Evolutionary conservation across 169 alveolate genomes (phyloP), one percentile per base, ranked within the genome.

Genomic region (Plasmodium adleri): DNA sequence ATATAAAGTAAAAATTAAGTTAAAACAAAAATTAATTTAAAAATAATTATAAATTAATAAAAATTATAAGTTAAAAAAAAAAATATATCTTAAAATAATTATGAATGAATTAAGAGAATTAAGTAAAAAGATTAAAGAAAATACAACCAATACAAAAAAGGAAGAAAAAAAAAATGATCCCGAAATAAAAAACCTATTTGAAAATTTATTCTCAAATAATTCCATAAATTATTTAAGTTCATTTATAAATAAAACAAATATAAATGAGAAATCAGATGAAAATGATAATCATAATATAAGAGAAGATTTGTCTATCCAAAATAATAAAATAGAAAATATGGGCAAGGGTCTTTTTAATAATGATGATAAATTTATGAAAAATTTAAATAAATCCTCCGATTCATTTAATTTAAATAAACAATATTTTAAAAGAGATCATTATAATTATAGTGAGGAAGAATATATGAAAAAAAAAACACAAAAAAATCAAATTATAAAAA

Each of bases 41-140:
- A 7, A 47, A 47, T 47, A 47, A 49, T 9, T 49, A 49, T 7
- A 49, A 12, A 0, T 49, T 49, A 49, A 49, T 0, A 49, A 12
- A 12, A 49, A 49, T 0, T 9, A 13, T 13, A 59, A 15, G 20
- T 59, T 59, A 17, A 17, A 0, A 59, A 62, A 63, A 8, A 6
- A 64, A 39, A n/a, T n/a, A n/a, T n/a, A n/a, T n/a, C 1, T 54
- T 15, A 54, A 58, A 10, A 58, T 22, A 32, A 86, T 32, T 66
- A 86, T 86, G 92, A 72, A 86, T 72, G 92, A 86, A 60, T 66
- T 86, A 86, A 86, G 62, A 56, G 92, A 86, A 28, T 56, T 86
- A 62, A 86, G 88, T 43, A 86, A 39, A 63, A 86, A 66, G 47
- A 73, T 86, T 50, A 86, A 60, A 60, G 92, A 86, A 72, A 86